Evolutionary conservation across 1,284 basidiomycete genomes (phyloP), one percentile per base, ranked within the genome.

Genomic region (Stereum hirsutum): DNA sequence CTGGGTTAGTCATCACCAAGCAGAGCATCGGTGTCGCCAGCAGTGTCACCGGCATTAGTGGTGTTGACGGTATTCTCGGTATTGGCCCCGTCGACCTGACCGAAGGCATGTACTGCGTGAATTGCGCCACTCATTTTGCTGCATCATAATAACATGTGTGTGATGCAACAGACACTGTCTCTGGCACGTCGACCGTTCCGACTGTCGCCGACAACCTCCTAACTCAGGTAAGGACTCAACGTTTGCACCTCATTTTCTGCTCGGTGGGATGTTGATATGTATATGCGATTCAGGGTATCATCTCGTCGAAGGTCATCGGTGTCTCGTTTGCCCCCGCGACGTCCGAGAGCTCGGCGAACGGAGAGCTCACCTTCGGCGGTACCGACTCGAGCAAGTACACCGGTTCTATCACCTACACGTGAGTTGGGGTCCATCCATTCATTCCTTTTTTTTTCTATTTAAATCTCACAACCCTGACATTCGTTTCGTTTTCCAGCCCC

Each of bases 21-120:
- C 78, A 81, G 53, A 75, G 72, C 14, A 77, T 81, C 46, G 78
- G 77, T 47, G 75, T 76, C 43, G 78, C 78, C 23, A 57, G 64
- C 5, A 53, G 11, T 1, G 57, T 64, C 48, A 53, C 40, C n/a
- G 72, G 61, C 10, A 57, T 64, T 62, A 37, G 46, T 0, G 70
- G 66, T 34, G 60, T 68, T 12, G 69, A 80, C 54, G 71, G 70
- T 21, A 78, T 81, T 47, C 55, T 81, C 27, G 78, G n/a, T n/a
- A 66, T 78, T 48, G 74, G 74, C 5, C 75, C 75, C 8, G 57
- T 59, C 5, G 67, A 59, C 41, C 61, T 78, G n/a, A 75, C 74
- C 6, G 15, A 54, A 17, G 68, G 63, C 27, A 49, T 40, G 59
- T n/a, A n/a, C n/a, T n/a, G n/a, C n/a, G n/a, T n/a, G n/a, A n/a